Evolutionary conservation across 2,329 filamentous ascomycete species (phyloP).

Genomic region (Chaetoscypha palmicola): DNA sequence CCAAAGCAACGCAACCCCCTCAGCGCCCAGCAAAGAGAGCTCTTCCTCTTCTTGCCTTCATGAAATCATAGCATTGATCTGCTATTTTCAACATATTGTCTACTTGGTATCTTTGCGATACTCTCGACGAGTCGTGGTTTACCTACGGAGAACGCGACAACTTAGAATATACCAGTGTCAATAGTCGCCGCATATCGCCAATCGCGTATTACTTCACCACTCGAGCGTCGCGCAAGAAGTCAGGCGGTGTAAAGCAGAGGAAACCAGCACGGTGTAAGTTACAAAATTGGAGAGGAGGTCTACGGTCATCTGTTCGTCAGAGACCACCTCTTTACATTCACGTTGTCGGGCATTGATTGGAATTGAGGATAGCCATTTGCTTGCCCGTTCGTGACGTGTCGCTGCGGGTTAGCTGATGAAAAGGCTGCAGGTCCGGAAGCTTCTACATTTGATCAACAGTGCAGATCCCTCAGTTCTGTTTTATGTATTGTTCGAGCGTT

Average conservation of each 20-base stretch:
- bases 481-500: too few species aligned
- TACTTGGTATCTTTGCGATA: too few species aligned
- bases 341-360: conserved; percentile 3
- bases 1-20: background rate
- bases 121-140: too few species aligned
- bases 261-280: conserved; percentile 11
- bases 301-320: conserved; percentile 6
- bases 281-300: conserved; percentile 9
- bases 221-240: conserved; percentile 5
- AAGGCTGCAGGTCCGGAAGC: conserved; percentile 12
- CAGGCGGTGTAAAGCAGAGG: conserved; percentile 13
- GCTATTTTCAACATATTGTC: background rate
- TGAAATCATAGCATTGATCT: conserved; percentile 3
- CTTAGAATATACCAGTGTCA: background rate
- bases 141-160: too few species aligned
- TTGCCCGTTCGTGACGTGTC: conserved; percentile 23
- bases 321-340: conserved; percentile 7
- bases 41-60: background rate
- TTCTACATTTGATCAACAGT: too few species aligned
- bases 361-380: conserved; percentile 6
- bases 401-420: conserved; percentile 13
- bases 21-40: background rate
- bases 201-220: conserved; percentile 11
- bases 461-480: too few species aligned
- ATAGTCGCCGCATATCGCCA: conserved; percentile 5